Evolutionary conservation across 2,329 filamentous ascomycete species (phyloP), one percentile per base, ranked within the genome.

Genomic region (Sclerotinia borealis): DNA sequence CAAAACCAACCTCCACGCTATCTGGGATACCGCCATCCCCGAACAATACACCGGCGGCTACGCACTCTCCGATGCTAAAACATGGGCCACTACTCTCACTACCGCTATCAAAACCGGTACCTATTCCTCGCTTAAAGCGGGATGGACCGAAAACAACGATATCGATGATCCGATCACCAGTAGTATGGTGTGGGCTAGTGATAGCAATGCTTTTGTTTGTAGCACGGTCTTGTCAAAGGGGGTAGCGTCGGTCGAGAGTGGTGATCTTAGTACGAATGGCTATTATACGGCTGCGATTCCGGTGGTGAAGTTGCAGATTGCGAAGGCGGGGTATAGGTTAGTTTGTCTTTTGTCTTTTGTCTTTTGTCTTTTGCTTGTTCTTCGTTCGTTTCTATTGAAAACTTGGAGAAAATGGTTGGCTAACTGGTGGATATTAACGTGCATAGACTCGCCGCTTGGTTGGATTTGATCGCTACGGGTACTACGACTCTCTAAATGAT

Each of bases 251-350:
- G 64, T 79, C 72, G 63, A 72, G 17, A 81, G 79, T 25, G 78
- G 83, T 72, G 86, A 90, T 72, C 77, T 90, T 10, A 80, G 80
- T 9, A 82, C 82, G 0, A 79, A 82, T 43, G 45, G 51, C 3
- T 90, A 91, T 73, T 90, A 85, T 68, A 78, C 83, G 19, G 80
- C 79, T 36, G 87, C 86, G 1, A 82, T 83, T 22, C 83, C 82
- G 22, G 81, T 86, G 62, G 79, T 91, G 37, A 84, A 90, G 74
- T 71, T 82, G 65, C 84, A 88, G 73, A 80, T 91, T 64, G 88
- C 87, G 4, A 84, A 84, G 68, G 88, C 85, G 8, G 89, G 88
- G 15, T 89, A 85, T 73, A 81, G 88, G 47, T 68, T 48, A 37
- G 67, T 64, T 6, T 8, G 3, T n/a, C 4, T 54, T 47, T 13